These are phyloP conservation scores for Rhododendron simsii DNA, from an alignment of 148 eudicot species.

Conservation along the genomic window DNA sequence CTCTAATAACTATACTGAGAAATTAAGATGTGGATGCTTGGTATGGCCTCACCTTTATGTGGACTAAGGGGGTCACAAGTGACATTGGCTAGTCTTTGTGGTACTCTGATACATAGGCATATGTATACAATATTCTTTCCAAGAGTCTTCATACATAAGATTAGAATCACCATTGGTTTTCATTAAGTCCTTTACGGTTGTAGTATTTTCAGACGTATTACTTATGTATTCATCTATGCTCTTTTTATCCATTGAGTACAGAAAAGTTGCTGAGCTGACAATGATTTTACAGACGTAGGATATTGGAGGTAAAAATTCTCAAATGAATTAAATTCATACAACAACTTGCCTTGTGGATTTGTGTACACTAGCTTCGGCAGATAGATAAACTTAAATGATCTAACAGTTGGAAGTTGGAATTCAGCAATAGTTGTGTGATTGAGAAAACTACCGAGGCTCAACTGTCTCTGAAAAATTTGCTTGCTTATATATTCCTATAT, in stretches of 20 bases:
- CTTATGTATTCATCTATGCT: background rate
- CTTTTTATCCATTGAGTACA: background rate
- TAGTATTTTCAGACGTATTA: background rate
- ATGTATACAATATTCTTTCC: background rate
- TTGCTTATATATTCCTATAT: background rate
- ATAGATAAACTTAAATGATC: background rate
- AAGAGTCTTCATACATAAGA: background rate
- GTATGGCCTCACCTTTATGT: background rate
- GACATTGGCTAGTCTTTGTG: background rate
- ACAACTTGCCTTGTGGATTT: background rate
- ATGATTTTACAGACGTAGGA: background rate
- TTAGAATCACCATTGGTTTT: background rate
- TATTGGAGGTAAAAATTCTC: background rate
- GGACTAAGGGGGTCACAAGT: background rate
- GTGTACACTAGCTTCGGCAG: background rate
- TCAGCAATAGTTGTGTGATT: background rate
- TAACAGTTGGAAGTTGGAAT: background rate
- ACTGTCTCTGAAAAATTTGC: background rate
- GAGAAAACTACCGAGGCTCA: background rate
- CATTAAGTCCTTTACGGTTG: background rate
- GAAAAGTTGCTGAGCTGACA: background rate
- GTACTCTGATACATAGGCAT: background rate
- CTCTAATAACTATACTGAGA: background rate
- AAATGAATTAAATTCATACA: background rate
- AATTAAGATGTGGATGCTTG: background rate